Evolutionary conservation across 2,329 filamentous ascomycete species (phyloP), one percentile per base, ranked within the genome.

Genomic region (Plenodomus lindquistii): DNA sequence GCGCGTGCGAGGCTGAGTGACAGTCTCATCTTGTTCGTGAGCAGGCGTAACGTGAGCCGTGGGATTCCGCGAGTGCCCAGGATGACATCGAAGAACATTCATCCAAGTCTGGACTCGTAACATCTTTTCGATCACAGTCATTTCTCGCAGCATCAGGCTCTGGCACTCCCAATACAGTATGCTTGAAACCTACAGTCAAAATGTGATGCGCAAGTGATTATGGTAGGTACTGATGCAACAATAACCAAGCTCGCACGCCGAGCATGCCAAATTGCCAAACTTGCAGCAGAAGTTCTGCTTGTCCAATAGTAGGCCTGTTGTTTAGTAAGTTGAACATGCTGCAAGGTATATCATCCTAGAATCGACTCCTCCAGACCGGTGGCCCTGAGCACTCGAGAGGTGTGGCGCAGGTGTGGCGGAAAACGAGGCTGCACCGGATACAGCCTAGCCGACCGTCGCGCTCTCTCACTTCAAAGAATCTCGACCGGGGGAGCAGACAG

Each of bases 391-490:
- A 15, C 35, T 8, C n/a, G 17, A 17, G 21, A 44, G 5, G 2
- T 50, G 55, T 54, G 59, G 55, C 55, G 54, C 46, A 47, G 22
- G 34, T 47, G 40, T 42, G 40, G 45, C 47, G 39, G 35, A 18
- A 19, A 15, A 31, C 27, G 27, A 31, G 27, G 37, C 24, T 11
- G 38, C 40, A 24, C 40, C 50, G 42, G 42, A 50, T 42, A 21
- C 19, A 24, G 47, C 40, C 44, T 53, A 53, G 48, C 40, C 50
- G 21, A 2, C 47, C 42, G 41, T 37, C 17, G 42, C 41, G 48
- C 47, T 46, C 44, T 52, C 42, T 57, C 55, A 57, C 50, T 21
- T 56, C 58, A 55, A 61, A 62, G 59, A 60, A 62, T 49, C 46
- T 58, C 48, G 27, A 47, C 20, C 22, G 43, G 37, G 48, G 40